A percentile compares a stretch with the other conserved stretches of the same genome.
Conservation (phyloP, 306 rosid genomes). For the Cicer cuneatum region DNA sequence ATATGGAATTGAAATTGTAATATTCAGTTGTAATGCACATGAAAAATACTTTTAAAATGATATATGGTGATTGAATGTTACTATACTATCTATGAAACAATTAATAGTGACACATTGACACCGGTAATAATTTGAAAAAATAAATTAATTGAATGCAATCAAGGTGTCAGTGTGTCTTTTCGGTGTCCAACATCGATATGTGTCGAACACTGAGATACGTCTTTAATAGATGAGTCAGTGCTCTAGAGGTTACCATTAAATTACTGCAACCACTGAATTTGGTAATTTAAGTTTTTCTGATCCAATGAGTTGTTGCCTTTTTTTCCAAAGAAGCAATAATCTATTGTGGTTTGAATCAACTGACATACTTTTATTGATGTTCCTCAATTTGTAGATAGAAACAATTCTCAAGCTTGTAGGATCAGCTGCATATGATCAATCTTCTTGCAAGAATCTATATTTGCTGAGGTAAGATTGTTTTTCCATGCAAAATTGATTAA, state of each 20-base stretch:
- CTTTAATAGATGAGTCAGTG: constrained; percentile 31
- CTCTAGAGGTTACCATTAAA: constrained; percentile 57
- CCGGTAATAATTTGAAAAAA: too few species aligned
- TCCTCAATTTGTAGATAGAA: constrained; percentile 61
- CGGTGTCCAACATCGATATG: too few species aligned
- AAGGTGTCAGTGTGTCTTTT: too few species aligned
- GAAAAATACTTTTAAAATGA: constrained; percentile 1
- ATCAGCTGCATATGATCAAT: constrained; percentile 82
- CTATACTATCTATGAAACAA: too few species aligned
- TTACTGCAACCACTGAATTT: constrained; percentile 71
- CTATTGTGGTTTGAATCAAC: constrained; percentile 2
- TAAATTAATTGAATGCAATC: too few species aligned
- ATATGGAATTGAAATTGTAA: constrained; percentile 36
- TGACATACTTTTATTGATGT: constrained; percentile 30
- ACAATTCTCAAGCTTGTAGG: constrained; percentile 83
- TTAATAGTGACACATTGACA: too few species aligned
- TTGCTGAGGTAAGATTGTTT: constrained; percentile 65
- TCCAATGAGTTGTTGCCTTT: constrained; percentile 4
- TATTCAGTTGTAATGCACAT: constrained; percentile 7
- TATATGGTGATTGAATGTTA: too few species aligned
- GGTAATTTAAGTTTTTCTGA: constrained; percentile 67
- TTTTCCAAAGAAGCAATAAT: background rate
- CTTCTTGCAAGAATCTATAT: constrained; percentile 69
- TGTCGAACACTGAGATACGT: constrained; percentile 47
- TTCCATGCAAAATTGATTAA: constrained; percentile 5